These are phyloP conservation scores for Leptosphaerulina australis DNA, from an alignment of 2,329 filamentous ascomycete species.

Conservation along the genomic window DNA sequence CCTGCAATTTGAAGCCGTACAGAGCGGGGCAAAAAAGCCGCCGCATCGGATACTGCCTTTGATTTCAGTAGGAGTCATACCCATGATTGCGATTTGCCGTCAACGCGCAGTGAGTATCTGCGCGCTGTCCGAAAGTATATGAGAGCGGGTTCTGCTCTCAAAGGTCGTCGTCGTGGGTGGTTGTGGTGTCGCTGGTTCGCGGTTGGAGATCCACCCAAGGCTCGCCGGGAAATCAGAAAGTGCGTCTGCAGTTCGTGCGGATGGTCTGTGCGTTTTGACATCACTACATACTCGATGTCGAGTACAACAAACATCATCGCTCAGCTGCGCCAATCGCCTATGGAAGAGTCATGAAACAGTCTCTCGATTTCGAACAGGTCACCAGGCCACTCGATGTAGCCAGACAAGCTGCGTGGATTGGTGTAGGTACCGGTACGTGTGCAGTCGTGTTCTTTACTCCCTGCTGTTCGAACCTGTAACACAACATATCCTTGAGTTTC, in stretches of 20 bases:
- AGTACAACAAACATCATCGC: background rate
- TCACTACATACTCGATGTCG: constrained; percentile 3
- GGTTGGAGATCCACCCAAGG: constrained; percentile 26
- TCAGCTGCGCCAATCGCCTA: background rate
- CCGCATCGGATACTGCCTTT: constrained; percentile 28
- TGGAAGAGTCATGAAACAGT: constrained; percentile 26
- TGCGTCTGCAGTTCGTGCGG: constrained; percentile 20
- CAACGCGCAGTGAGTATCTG: constrained; percentile 45
- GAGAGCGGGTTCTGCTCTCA: constrained; percentile 42
- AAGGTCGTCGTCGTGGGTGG: constrained; percentile 29
- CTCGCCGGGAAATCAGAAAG: constrained; percentile 29
- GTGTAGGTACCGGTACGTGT: constrained; percentile 39
- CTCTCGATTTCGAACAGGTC: constrained; percentile 32
- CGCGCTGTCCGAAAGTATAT: constrained; percentile 43
- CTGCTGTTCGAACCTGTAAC: too few species aligned
- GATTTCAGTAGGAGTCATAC: constrained; percentile 47
- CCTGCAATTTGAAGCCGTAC: constrained; percentile 20
- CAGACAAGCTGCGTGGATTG: constrained; percentile 34
- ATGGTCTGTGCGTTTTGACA: constrained; percentile 29
- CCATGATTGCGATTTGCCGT: constrained; percentile 64
- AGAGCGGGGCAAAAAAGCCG: constrained; percentile 37
- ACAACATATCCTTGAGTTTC: too few species aligned
- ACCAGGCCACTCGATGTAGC: constrained; percentile 38
- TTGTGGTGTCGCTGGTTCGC: constrained; percentile 32
- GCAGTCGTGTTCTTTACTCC: background rate